Evolutionary conservation across 805 yeast species (phyloP).

Genomic region (Lipomyces sp.): DNA sequence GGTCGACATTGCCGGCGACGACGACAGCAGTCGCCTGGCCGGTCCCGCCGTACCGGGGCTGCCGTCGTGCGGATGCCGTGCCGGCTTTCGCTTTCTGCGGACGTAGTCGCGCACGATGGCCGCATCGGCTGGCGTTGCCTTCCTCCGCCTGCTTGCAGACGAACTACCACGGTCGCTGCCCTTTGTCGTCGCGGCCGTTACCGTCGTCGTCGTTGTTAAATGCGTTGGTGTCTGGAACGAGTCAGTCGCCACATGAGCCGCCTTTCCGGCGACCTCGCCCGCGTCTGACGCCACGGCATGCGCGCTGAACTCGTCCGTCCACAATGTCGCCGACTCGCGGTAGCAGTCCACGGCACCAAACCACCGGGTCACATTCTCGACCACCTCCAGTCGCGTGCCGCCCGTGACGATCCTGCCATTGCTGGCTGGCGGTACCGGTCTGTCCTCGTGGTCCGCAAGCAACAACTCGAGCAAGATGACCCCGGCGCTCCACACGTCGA

Average conservation of each 20-base stretch:
- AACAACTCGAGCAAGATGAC: constrained; percentile 30
- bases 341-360: constrained; percentile 17
- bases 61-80: too few relatives aligned
- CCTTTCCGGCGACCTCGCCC: too few relatives aligned
- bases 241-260: too few relatives aligned
- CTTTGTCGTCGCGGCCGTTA: too few relatives aligned
- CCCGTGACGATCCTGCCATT: constrained; percentile 12
- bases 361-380: constrained; percentile 2
- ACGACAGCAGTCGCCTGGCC: too few relatives aligned
- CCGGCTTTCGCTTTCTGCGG: not conserved
- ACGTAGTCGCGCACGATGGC: constrained; percentile 1
- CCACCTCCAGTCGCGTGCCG: constrained; percentile 5
- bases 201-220: too few relatives aligned
- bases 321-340: not conserved
- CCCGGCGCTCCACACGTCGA: constrained; percentile 34
- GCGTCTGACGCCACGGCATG: too few relatives aligned
- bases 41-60: too few relatives aligned
- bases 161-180: not conserved
- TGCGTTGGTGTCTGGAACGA: too few relatives aligned
- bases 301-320: not conserved
- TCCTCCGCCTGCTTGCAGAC: not conserved
- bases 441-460: constrained; percentile 4
- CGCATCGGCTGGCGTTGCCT: not conserved
- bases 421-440: not conserved
- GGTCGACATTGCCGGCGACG: too few relatives aligned